A percentile compares a stretch with the other conserved stretches of the same genome.
phyloP scores from a whole-genome alignment of 805 yeast species.

The Saccharomycopsis sp. region DNA sequence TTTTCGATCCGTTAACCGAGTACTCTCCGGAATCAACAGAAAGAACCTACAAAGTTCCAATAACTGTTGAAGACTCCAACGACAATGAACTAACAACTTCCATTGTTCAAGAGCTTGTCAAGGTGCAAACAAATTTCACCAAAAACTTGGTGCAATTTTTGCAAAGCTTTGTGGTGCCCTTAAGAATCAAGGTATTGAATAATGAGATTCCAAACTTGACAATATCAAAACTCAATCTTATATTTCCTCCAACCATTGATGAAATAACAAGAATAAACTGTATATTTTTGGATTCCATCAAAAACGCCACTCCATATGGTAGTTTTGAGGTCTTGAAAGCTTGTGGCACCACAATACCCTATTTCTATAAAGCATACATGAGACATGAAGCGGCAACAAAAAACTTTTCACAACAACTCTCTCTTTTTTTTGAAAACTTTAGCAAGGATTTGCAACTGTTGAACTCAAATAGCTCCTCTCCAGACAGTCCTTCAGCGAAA shows the following conservation, averaged over 20 bases:
- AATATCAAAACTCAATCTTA: slow-evolving; percentile 57
- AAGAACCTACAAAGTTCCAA: slow-evolving; percentile 56
- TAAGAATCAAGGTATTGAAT: slow-evolving; percentile 60
- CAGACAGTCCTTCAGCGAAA: slow-evolving; percentile 20
- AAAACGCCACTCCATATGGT: slow-evolving; percentile 59
- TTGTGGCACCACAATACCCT: slow-evolving; percentile 75
- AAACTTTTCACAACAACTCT: slow-evolving; percentile 42
- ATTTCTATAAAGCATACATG: slow-evolving; percentile 86
- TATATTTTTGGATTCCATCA: slow-evolving; percentile 66
- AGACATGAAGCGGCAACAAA: slow-evolving; percentile 90
- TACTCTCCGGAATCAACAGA: slow-evolving; percentile 88
- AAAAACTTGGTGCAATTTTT: slow-evolving; percentile 62
- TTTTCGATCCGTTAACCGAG: slow-evolving; percentile 84
- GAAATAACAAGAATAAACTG: slow-evolving; percentile 88
- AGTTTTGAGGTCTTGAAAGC: slow-evolving; percentile 70
- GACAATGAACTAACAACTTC: slow-evolving; percentile 38
- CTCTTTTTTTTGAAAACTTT: slow-evolving; percentile 33
- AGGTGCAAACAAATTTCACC: slow-evolving; percentile 68
- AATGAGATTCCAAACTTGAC: slow-evolving; percentile 43
- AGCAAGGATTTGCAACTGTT: slow-evolving; percentile 26
- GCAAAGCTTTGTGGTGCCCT: slow-evolving; percentile 70
- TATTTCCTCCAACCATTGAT: slow-evolving; percentile 93
- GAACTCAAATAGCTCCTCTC: slow-evolving; percentile 25
- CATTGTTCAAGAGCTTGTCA: slow-evolving; percentile 56
- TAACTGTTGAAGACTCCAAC: slow-evolving; percentile 4